Percentiles rank a stretch among this genome's conserved stretches.
These are phyloP conservation scores for Aristolochia fimbriata DNA, from an alignment of 164 flowering plant genomes.

Conservation along the genomic window DNA sequence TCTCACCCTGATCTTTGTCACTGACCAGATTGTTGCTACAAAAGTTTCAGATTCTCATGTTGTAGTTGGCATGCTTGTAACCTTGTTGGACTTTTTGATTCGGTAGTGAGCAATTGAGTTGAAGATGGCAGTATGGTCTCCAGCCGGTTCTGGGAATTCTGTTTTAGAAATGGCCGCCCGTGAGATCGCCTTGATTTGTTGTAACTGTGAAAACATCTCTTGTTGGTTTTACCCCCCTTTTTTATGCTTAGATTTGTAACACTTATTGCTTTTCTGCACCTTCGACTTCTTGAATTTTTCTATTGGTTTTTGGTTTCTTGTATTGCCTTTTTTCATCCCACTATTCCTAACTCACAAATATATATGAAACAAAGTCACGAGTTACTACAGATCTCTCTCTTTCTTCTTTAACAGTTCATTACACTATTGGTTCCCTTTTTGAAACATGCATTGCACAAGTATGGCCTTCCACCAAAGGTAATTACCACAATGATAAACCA, in stretches of 20 bases:
- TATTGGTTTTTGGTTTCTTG: background rate
- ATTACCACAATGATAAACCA: too few species aligned
- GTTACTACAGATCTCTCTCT: too few species aligned
- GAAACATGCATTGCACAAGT: too few species aligned
- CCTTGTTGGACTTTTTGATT: conserved; percentile 8
- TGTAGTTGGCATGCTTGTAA: conserved; percentile 10
- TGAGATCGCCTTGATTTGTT: conserved; percentile 5
- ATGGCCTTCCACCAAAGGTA: too few species aligned
- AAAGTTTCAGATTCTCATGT: background rate
- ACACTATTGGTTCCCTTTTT: too few species aligned
- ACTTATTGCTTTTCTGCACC: conserved; percentile 3
- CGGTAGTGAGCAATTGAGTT: background rate
- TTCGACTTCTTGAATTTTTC: conserved; percentile 6
- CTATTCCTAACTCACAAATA: too few species aligned
- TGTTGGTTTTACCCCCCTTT: conserved; percentile 5
- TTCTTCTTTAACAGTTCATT: too few species aligned
- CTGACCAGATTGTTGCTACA: conserved; percentile 22
- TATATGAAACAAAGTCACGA: too few species aligned
- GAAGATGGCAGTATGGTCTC: conserved; percentile 5
- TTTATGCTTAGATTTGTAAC: conserved; percentile 6
- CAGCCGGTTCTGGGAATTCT: background rate
- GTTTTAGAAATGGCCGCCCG: background rate
- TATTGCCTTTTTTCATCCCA: too few species aligned
- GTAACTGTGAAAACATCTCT: conserved; percentile 10
- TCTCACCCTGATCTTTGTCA: conserved; percentile 13